Conservation (phyloP, 352 stramenopile species). For the Pythium aphanidermatum region DNA sequence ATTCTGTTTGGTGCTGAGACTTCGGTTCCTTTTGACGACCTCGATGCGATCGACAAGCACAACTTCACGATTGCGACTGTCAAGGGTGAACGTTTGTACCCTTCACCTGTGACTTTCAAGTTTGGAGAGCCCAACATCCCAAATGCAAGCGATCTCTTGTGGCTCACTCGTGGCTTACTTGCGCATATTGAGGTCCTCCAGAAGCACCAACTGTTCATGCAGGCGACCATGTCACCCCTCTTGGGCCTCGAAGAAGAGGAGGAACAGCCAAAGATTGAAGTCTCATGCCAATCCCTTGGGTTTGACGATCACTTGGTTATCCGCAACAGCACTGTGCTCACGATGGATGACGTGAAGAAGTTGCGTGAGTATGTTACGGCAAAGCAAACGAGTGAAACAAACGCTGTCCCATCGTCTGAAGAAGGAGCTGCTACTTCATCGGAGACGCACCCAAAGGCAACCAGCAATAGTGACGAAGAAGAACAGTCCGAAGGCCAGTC, state of each 20-base stretch:
- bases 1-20: conserved; percentile 67
- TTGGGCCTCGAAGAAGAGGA: conserved; percentile 46
- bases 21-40: conserved; percentile 73
- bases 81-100: conserved; percentile 46
- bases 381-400: too few relatives aligned
- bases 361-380: conserved; percentile 42
- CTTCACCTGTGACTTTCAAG: conserved; percentile 65
- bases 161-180: conserved; percentile 59
- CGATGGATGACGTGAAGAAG: conserved; percentile 63
- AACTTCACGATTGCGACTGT: conserved; percentile 37
- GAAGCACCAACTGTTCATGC: conserved; percentile 69
- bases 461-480: too few relatives aligned
- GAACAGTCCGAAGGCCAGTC: too few relatives aligned
- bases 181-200: conserved; percentile 59
- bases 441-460: too few relatives aligned
- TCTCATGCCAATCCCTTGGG: conserved; percentile 52
- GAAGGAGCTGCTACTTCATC: too few relatives aligned
- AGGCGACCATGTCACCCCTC: conserved; percentile 52
- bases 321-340: conserved; percentile 77
- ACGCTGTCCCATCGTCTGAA: too few relatives aligned
- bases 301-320: conserved; percentile 61
- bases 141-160: conserved; percentile 57
- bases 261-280: conserved; percentile 47
- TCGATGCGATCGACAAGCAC: conserved; percentile 65
- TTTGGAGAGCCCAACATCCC: conserved; percentile 60